These are phyloP conservation scores for Colletotrichum euphorbiae DNA, from an alignment of 2,329 filamentous ascomycete genomes.

Conservation along the genomic window DNA sequence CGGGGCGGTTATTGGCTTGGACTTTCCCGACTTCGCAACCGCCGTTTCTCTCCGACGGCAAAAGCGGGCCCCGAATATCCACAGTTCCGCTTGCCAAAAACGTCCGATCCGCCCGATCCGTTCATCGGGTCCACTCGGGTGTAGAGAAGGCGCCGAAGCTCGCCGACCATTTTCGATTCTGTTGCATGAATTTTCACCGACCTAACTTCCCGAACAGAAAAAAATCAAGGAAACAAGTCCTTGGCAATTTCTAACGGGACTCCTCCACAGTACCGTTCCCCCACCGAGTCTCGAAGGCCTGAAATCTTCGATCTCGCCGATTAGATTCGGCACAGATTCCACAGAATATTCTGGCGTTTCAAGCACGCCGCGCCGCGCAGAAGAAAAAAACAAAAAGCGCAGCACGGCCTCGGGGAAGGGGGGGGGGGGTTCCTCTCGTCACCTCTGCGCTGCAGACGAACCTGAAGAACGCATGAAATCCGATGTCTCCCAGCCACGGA, in stretches of 20 bases:
- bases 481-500: constrained; percentile 5
- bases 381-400: background rate
- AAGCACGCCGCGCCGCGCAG: background rate
- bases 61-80: background rate
- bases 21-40: background rate
- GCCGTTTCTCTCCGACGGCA: constrained; percentile 2
- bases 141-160: background rate
- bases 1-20: no score
- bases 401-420: constrained; percentile 4
- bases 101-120: constrained; percentile 1
- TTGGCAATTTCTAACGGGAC: background rate
- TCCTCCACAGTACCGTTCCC: background rate
- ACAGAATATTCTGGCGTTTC: constrained; percentile 22
- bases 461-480: constrained; percentile 19
- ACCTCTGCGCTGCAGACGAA: constrained; percentile 9
- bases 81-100: constrained; percentile 8
- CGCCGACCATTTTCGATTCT: background rate
- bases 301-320: background rate
- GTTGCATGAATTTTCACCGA: background rate
- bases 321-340: constrained; percentile 25
- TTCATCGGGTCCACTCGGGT: background rate
- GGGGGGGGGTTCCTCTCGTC: no score
- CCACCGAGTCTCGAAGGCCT: background rate
- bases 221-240: background rate
- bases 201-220: background rate